Evolutionary conservation across 2,329 filamentous ascomycete genomes (phyloP).

Genomic region (Bipolaris bicolor): DNA sequence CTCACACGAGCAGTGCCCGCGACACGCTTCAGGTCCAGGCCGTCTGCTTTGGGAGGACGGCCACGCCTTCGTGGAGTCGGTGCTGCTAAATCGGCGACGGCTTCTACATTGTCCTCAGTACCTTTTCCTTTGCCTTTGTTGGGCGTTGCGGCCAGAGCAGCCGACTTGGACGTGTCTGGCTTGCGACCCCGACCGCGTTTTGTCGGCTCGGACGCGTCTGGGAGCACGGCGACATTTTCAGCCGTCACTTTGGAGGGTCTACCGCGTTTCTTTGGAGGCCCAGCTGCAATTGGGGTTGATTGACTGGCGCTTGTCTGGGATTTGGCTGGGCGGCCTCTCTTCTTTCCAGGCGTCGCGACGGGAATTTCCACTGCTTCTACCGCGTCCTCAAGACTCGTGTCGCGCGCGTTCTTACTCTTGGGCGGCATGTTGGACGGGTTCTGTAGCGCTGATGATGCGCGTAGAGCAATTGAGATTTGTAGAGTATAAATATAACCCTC

Average conservation of each 20-base stretch:
- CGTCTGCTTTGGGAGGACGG: slow-evolving; percentile 21
- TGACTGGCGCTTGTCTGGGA: background rate
- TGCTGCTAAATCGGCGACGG: slow-evolving; percentile 1
- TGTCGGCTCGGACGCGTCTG: slow-evolving; percentile 11
- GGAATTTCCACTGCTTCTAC: slow-evolving; percentile 10
- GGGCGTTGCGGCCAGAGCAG: slow-evolving; percentile 8
- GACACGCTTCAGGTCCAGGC: slow-evolving; percentile 23
- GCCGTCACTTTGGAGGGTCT: slow-evolving; percentile 23
- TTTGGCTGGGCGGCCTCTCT: slow-evolving; percentile 29
- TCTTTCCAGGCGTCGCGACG: slow-evolving; percentile 19
- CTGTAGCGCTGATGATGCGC: background rate
- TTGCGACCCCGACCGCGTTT: slow-evolving; percentile 27
- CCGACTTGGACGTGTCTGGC: slow-evolving; percentile 9
- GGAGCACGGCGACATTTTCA: slow-evolving; percentile 10
- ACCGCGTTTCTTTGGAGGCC: slow-evolving; percentile 30
- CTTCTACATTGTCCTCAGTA: slow-evolving; percentile 6
- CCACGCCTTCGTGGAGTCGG: slow-evolving; percentile 19
- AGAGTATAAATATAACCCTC: background rate
- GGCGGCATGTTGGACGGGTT: slow-evolving; percentile 18
- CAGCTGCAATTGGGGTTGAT: slow-evolving; percentile 3
- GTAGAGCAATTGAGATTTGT: background rate
- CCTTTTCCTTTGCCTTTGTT: slow-evolving; percentile 21
- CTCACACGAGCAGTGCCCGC: slow-evolving; percentile 29
- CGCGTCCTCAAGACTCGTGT: slow-evolving; percentile 20
- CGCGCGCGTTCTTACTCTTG: slow-evolving; percentile 17